Conservation (phyloP, 2,329 filamentous ascomycete genomes). For the Xylaria sp. region DNA sequence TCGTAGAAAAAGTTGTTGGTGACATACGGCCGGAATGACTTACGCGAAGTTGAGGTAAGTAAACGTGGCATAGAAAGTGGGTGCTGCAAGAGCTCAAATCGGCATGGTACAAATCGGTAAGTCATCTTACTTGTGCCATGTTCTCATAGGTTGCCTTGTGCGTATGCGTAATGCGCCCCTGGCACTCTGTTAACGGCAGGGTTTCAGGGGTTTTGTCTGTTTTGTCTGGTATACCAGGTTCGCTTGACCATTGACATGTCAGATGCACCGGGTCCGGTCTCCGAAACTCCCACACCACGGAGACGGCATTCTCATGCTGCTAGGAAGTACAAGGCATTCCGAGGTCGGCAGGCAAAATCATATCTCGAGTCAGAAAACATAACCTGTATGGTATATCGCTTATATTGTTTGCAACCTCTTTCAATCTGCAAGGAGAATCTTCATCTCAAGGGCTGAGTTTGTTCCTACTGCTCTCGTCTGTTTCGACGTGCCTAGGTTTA, state of each 20-base stretch:
- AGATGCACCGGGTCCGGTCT: slow-evolving; percentile 15
- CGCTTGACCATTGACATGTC: slow-evolving; percentile 15
- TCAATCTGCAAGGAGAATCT: background rate
- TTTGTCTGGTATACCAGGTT: background rate
- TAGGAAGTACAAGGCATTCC: slow-evolving; percentile 14
- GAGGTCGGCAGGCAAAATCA: background rate
- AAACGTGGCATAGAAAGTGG: background rate
- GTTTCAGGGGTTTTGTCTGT: background rate
- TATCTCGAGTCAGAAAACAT: background rate
- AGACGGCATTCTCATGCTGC: background rate
- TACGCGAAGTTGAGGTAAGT: background rate
- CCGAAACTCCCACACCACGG: slow-evolving; percentile 14
- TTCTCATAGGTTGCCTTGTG: slow-evolving; percentile 9
- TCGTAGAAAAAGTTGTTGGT: background rate
- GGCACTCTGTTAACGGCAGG: background rate
- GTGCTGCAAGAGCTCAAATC: slow-evolving; percentile 22
- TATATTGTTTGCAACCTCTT: background rate
- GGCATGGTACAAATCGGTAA: background rate
- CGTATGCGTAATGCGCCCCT: too few species aligned
- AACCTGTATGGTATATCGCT: background rate
- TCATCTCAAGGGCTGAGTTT: slow-evolving; percentile 9
- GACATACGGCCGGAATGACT: too few species aligned
- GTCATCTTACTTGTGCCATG: background rate
- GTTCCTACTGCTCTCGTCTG: background rate
- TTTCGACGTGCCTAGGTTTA: background rate